phyloP scores from a whole-genome alignment of 2,329 filamentous ascomycete genomes.

The Aspergillus pseudoterreus region DNA sequence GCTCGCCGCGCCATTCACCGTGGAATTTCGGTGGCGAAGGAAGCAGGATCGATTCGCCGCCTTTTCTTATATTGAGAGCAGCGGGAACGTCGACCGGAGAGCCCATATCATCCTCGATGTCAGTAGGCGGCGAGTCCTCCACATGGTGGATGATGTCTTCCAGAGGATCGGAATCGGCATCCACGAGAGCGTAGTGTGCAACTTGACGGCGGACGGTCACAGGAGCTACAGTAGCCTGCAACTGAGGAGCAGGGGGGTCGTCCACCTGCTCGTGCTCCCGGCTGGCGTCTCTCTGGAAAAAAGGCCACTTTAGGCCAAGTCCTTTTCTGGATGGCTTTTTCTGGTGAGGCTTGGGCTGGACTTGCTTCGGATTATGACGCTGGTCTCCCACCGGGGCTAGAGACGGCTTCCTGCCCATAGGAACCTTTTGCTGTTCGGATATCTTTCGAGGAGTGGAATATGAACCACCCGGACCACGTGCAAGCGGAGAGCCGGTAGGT shows the following conservation, averaged over 20 bases:
- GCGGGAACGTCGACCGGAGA: conserved; percentile 23
- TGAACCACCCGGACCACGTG: too few species aligned
- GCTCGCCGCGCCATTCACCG: conserved; percentile 27
- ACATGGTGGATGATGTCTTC: conserved; percentile 37
- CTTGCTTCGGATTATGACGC: background rate
- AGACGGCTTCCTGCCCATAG: background rate
- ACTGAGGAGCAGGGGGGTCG: conserved; percentile 24
- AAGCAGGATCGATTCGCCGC: conserved; percentile 37
- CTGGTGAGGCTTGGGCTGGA: conserved; percentile 2
- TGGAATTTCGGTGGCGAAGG: conserved; percentile 41
- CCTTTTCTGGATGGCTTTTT: conserved; percentile 26
- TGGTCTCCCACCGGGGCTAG: background rate
- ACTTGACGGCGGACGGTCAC: conserved; percentile 42
- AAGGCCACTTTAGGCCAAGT: conserved; percentile 51
- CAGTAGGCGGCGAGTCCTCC: conserved; percentile 39
- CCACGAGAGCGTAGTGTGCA: conserved; percentile 58
- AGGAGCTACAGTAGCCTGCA: conserved; percentile 39
- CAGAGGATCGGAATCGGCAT: conserved; percentile 40
- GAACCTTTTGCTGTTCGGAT: too few species aligned
- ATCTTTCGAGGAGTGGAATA: too few species aligned
- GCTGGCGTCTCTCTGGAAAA: conserved; percentile 50
- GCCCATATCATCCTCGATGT: conserved; percentile 24
- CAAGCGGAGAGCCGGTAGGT: too few species aligned
- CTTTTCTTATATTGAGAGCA: conserved; percentile 29
- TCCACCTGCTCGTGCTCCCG: conserved; percentile 20